Evolutionary conservation across 2,329 filamentous ascomycete species (phyloP), one percentile per base, ranked within the genome.

Genomic region (Sarocladium strictum): DNA sequence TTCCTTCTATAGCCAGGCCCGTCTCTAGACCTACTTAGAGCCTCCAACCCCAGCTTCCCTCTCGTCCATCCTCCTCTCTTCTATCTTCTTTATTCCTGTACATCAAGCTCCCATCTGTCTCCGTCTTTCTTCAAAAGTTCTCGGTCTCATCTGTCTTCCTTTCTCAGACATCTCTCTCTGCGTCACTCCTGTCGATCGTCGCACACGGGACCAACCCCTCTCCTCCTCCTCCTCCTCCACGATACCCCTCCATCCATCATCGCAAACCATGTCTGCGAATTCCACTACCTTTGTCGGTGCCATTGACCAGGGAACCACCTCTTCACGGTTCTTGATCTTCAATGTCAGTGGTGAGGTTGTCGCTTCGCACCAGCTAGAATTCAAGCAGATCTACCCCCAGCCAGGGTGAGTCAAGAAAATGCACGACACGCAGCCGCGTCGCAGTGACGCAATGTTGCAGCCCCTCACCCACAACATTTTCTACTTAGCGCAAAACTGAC

Each of bases 281-380:
- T 60, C 64, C 53, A 58, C 66, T 45, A 63, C 63, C 54, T 90
- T 87, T 63, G 83, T 91, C 58, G 88, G 87, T 59, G 85, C 86
- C 55, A 90, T 92, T 65, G 87, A 92, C 65, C 87, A 90, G 67
- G 87, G 88, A 59, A 92, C 87, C 32, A 91, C 87, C 54, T 89
- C 85, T 66, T 85, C 88, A 23, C 79, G 88, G 12, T 91, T 91
- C 72, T 81, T 96, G 62, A 92, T 97, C 66, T 96, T 96, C 73
- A 85, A 96, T 70, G 84, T 83, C 59, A 74, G 81, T 40, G 90
- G 91, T 54, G 84, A 87, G 56, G 85, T 87, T 19, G 77, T 90
- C 55, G 85, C 86, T 47, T 80, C 83, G 32, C 87, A 91, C 65
- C 87, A 90, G 71, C 78, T 88, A 56, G 87, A 91, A 66, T 89